These are phyloP conservation scores for Fagopyrum homotropicum DNA, from an alignment of 148 eudicot genomes.

Conservation along the genomic window DNA sequence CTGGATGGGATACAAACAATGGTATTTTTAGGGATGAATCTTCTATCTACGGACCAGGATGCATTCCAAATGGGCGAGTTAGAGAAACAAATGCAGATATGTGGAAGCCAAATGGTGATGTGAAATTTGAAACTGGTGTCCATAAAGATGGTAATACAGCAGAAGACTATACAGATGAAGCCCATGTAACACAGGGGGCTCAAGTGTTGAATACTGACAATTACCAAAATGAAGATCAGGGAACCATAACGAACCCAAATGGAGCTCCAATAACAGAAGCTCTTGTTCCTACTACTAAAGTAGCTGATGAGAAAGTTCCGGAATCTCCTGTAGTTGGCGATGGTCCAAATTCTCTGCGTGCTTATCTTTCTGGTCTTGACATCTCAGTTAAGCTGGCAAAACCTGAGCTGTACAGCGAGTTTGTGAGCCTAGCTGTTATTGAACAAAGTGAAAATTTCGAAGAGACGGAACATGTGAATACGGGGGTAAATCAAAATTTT, in stretches of 20 bases:
- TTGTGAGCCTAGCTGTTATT: constrained; percentile 35
- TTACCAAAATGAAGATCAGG: constrained; percentile 28
- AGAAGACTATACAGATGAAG: constrained; percentile 41
- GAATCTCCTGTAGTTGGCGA: constrained; percentile 34
- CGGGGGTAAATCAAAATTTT: constrained; percentile 42
- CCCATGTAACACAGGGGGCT: constrained; percentile 32
- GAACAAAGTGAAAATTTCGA: constrained; percentile 31
- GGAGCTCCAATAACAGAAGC: constrained; percentile 34
- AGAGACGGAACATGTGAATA: constrained; percentile 27
- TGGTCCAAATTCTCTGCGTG: constrained; percentile 25
- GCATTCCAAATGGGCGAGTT: constrained; percentile 29
- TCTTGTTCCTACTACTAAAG: constrained; percentile 23
- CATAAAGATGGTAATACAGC: constrained; percentile 36
- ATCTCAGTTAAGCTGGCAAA: constrained; percentile 64
- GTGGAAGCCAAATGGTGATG: constrained; percentile 57
- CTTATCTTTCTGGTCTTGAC: constrained; percentile 71
- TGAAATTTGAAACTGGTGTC: constrained; percentile 35
- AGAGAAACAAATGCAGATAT: constrained; percentile 53
- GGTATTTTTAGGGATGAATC: constrained; percentile 61
- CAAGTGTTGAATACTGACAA: constrained; percentile 34
- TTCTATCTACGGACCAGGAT: constrained; percentile 41
- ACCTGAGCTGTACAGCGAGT: constrained; percentile 63
- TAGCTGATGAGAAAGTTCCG: constrained; percentile 33
- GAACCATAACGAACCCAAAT: constrained; percentile 25
- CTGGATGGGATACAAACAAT: constrained; percentile 70